A percentile compares a stretch with the other conserved stretches of the same genome.
Conservation (phyloP, 1,284 basidiomycete species). For the Porodaedalea pini region DNA sequence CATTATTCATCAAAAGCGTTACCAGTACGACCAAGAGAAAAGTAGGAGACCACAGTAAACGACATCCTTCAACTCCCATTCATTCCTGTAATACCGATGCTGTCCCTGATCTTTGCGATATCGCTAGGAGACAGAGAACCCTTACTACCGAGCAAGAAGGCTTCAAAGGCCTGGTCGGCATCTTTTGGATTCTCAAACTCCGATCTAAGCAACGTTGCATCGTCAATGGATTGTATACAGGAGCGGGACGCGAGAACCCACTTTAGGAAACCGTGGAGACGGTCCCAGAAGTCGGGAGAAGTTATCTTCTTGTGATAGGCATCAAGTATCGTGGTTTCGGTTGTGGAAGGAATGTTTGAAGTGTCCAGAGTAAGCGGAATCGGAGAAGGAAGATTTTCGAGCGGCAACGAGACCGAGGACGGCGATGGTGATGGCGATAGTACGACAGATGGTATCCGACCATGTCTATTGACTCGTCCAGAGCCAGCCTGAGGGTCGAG, state of each 20-base stretch:
- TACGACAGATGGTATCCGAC: constrained; percentile 69
- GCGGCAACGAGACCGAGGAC: constrained; percentile 31
- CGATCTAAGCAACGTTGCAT: constrained; percentile 34
- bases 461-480: constrained; percentile 39
- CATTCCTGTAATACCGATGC: constrained; percentile 75
- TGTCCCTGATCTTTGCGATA: constrained; percentile 76
- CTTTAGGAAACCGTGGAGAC: constrained; percentile 62
- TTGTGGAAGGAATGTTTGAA: constrained; percentile 40
- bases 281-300: constrained; percentile 74
- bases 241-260: constrained; percentile 25
- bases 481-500: constrained; percentile 26
- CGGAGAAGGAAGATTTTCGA: constrained; percentile 49
- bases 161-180: constrained; percentile 62
- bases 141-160: constrained; percentile 72
- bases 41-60: neutral
- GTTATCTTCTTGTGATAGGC: constrained; percentile 68
- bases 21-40: no score
- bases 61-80: constrained; percentile 52
- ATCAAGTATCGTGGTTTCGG: constrained; percentile 42
- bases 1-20: no score
- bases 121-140: constrained; percentile 64
- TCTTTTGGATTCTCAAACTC: constrained; percentile 57
- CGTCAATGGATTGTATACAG: neutral
- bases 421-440: constrained; percentile 66
- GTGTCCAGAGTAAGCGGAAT: constrained; percentile 65